Percentiles rank a stretch among this genome's conserved stretches.
phyloP scores from a whole-genome alignment of 306 rosid genomes.

The Cicer pinnatifidum region DNA sequence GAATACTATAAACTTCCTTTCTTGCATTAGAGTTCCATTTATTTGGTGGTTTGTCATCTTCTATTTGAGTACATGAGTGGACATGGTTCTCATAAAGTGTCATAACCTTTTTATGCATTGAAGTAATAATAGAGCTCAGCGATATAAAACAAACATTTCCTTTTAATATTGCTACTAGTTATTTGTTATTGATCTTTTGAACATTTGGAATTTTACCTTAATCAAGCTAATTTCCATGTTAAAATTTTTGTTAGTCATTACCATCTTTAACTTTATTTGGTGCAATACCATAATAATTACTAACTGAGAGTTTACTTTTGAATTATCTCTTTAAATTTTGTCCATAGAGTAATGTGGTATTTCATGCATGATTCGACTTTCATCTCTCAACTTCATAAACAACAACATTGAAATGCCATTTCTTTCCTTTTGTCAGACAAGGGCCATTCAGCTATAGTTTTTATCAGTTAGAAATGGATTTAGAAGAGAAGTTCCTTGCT shows the following conservation, averaged over 20 bases:
- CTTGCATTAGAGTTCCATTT: constrained; percentile 34
- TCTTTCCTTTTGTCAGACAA: constrained; percentile 47
- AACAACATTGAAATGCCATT: constrained; percentile 29
- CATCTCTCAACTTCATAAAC: constrained; percentile 21
- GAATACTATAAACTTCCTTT: constrained; percentile 12
- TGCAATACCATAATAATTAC: background rate
- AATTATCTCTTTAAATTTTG: constrained; percentile 20
- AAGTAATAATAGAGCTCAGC: background rate
- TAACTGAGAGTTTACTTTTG: constrained; percentile 21
- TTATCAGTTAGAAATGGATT: constrained; percentile 59
- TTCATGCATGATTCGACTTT: background rate
- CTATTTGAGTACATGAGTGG: background rate
- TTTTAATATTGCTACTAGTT: constrained; percentile 6
- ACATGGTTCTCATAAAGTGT: constrained; percentile 12
- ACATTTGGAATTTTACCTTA: constrained; percentile 12
- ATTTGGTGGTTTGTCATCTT: constrained; percentile 40
- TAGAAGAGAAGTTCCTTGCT: constrained; percentile 68
- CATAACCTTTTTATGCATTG: background rate
- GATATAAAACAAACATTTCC: background rate
- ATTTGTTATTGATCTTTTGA: constrained; percentile 26
- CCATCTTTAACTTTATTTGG: constrained; percentile 32
- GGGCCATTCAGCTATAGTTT: constrained; percentile 38
- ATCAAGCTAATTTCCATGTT: constrained; percentile 17
- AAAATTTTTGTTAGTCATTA: constrained; percentile 10
- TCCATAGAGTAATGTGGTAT: constrained; percentile 16